Base-by-base conservation (phyloP, 2,329 filamentous ascomycete genomes). In the Zymoseptoria crescenta region DNA sequence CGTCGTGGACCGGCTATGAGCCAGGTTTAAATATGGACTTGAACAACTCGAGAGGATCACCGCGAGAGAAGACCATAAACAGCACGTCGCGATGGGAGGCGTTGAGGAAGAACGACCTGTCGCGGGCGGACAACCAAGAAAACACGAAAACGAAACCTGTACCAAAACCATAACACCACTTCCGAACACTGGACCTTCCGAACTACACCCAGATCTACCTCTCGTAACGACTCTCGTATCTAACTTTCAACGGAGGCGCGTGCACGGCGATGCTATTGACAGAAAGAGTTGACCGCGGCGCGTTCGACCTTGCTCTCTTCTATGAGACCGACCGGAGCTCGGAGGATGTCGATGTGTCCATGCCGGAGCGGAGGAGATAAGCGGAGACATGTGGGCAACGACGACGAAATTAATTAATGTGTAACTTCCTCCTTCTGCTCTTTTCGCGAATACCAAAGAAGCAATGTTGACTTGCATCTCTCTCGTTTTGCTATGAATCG, bases 1-100 rank as follows among this genome's bases (percentile, higher is more conserved):
- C 74, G 79, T 49, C 75, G 75, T 63, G 75, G 78, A 52, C 76
- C 76, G 64, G 74, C 77, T 57, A 83, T 83, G 81, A 80, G 79
- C 73, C 80, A 83, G 72, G 81, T 83, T 61, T 83, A 81, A 72
- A 24, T 16, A 16, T 4, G 20, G 55, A 56, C 51, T 29, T 10
- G 51, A 51, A 19, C 51, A 28, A 13, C 49, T 51, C 6, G 49
- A 51, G 49, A 21, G n/a, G n/a, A 50, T n/a, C n/a, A 45, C 13
- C 7, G 13, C 16, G 35, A 7, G 5, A 16, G 13, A 13, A 45
- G 16, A 45, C 35, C 35, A 45, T 45, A 45, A 45, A 45, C 35
- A 45, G 35, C 35, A 45, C 35, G 35, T 45, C 35, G 35, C 35
- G 35, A 45, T 16, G 35, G 16, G 13, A 16, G 13, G 35, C 35